Conservation (phyloP, 2,329 filamentous ascomycete species). For the Aspergillus uvarum region DNA sequence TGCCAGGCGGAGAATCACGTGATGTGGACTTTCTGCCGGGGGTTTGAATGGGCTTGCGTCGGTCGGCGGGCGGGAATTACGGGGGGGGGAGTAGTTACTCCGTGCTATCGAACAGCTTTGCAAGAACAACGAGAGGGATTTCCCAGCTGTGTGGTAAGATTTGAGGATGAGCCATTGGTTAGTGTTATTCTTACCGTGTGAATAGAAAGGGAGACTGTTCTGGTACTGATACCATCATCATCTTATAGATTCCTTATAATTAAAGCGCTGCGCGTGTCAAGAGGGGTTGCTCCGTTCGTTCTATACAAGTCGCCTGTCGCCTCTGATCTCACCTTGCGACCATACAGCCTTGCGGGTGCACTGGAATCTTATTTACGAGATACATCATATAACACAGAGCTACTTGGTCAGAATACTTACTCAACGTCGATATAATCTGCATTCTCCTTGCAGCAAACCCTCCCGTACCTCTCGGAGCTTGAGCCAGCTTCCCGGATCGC, state of each 20-base stretch:
- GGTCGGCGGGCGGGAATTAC: not conserved
- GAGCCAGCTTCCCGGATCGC: not conserved
- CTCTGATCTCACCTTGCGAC: not conserved
- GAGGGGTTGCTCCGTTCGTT: conserved; percentile 1
- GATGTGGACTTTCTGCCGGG: conserved; percentile 20
- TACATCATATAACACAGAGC: not conserved
- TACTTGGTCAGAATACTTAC: not conserved
- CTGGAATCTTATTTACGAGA: not conserved
- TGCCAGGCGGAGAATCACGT: conserved; percentile 37
- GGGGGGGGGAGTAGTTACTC: not conserved
- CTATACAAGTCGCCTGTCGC: not conserved
- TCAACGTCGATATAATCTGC: not conserved
- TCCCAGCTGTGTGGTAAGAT: not conserved
- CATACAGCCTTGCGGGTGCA: not conserved
- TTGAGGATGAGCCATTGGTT: not conserved
- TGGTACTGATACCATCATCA: too few species aligned
- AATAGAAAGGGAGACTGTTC: not conserved
- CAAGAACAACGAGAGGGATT: not conserved
- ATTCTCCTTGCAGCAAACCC: not conserved
- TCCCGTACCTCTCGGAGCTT: not conserved
- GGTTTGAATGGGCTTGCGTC: not conserved
- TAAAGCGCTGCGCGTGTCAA: conserved; percentile 11
- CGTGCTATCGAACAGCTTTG: not conserved
- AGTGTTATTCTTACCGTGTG: not conserved
- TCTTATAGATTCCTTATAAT: not conserved